These are phyloP conservation scores for Phoma sp. DNA, from an alignment of 2,329 filamentous ascomycete genomes.

Conservation along the genomic window DNA sequence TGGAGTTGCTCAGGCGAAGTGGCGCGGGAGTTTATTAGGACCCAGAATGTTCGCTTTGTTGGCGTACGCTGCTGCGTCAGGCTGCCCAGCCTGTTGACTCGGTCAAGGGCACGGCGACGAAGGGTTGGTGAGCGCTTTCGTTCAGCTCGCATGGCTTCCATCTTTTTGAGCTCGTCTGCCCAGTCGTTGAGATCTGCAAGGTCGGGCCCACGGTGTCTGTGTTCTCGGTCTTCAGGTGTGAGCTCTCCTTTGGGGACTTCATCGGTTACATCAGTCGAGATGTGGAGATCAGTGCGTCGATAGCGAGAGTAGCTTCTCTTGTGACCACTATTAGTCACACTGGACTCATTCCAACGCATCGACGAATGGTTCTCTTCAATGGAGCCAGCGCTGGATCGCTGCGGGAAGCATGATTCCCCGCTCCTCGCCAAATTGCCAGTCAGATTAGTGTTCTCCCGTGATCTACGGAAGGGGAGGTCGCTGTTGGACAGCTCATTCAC, in stretches of 20 bases:
- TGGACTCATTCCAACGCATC: not conserved
- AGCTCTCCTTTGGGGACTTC: not conserved
- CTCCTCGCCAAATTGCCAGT: not conserved
- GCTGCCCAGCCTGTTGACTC: not conserved
- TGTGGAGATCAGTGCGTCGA: not conserved
- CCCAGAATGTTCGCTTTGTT: not conserved
- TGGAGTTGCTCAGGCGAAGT: not conserved
- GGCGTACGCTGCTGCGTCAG: not conserved
- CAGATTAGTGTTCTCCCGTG: not conserved
- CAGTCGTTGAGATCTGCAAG: slow-evolving; percentile 9
- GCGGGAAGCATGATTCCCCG: not conserved
- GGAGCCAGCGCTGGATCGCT: not conserved
- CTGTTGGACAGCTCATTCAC: slow-evolving; percentile 7
- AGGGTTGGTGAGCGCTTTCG: not conserved
- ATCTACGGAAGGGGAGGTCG: not conserved
- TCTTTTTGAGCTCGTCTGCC: slow-evolving; percentile 16
- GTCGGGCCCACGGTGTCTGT: slow-evolving; percentile 10
- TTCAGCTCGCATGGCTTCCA: slow-evolving; percentile 7
- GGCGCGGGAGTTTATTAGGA: not conserved
- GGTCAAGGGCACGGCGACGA: not conserved
- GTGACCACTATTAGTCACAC: not conserved
- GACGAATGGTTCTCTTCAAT: not conserved
- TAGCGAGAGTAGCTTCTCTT: not conserved
- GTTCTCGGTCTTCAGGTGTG: slow-evolving; percentile 15
- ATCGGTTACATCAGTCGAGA: not conserved